Base-by-base conservation (phyloP, 306 rosid species). In the Trifolium dubium region DNA sequence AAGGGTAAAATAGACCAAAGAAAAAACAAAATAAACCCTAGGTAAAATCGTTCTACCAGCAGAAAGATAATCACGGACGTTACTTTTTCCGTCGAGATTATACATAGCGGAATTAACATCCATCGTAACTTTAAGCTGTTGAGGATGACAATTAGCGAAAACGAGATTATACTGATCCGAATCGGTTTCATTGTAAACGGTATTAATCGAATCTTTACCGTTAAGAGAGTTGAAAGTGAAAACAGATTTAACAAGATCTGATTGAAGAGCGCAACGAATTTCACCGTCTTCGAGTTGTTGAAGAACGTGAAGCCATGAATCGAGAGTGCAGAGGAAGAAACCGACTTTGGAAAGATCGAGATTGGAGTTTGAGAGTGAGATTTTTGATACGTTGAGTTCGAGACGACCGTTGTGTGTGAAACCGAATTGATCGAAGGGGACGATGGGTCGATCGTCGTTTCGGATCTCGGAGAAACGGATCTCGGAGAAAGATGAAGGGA, bases 81-180 rank as follows among this genome's bases (percentile, higher is more conserved):
- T 31, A 71, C 35, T 74, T 67, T 79, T 88, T 3, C 96, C 96
- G n/a, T 93, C 98, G 12, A 93, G 92, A 46, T 93, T 93, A 81
- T 86, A 93, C 96, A 91, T 88, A 4, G 86, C 96, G 8, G 98
- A 93, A 5, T 73, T 83, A 18, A 93, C 92, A 11, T 86, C 80
- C 97, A 93, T 91, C 10, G 87, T 82, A 67, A 91, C 86, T 69
- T 30, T 79, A 5, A 84, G 80, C 6, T 82, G 82, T 13, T 39
- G 80, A 1, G 34, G 61, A 12, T 86, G 56, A 19, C 98, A 93
- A 66, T 93, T 93, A 13, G 98, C 97, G 67, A 93, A 93, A 65
- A 93, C 89, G 3, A 93, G 93, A 35, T 80, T 89, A 83, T 79
- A 91, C 85, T 93, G 98, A 75, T 93, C 96, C 55, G 98, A 85